Conservation (phyloP, 306 rosid species). For the Vicia sativa region DNA sequence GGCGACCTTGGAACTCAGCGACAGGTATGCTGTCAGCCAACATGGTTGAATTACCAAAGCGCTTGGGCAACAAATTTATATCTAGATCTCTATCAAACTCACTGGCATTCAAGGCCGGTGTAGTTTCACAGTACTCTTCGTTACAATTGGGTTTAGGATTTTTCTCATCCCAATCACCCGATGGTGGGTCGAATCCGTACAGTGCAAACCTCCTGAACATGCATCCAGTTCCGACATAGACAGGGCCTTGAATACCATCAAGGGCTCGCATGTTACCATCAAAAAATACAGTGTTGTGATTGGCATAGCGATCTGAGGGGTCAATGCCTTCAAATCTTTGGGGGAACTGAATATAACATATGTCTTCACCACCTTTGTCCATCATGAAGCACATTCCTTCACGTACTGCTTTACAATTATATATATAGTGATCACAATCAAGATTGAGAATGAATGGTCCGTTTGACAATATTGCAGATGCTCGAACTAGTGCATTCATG, state of each 20-base stretch:
- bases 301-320: constrained; percentile 65
- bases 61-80: constrained; percentile 68
- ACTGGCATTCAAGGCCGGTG: constrained; percentile 46
- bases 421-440: constrained; percentile 61
- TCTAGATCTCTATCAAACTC: constrained; percentile 79
- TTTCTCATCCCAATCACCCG: constrained; percentile 35
- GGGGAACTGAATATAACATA: constrained; percentile 61
- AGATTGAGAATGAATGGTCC: constrained; percentile 63
- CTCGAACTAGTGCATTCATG: constrained; percentile 59
- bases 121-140: constrained; percentile 32
- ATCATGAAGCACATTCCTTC: constrained; percentile 70
- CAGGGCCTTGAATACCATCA: constrained; percentile 72
- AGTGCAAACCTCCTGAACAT: constrained; percentile 86
- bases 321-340: constrained; percentile 66
- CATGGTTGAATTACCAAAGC: constrained; percentile 85
- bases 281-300: constrained; percentile 58
- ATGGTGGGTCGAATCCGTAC: constrained; percentile 83
- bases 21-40: constrained; percentile 67
- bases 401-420: constrained; percentile 51
- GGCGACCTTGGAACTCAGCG: constrained; percentile 80
- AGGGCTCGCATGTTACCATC: constrained; percentile 68
- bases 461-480: constrained; percentile 56
- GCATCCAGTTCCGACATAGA: constrained; percentile 89
- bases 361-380: constrained; percentile 58
- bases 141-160: neutral